A percentile compares a stretch with the other conserved stretches of the same genome.
These are phyloP conservation scores for Tilletiaria anomala DNA, from an alignment of 1,284 basidiomycete genomes.

Conservation along the genomic window DNA sequence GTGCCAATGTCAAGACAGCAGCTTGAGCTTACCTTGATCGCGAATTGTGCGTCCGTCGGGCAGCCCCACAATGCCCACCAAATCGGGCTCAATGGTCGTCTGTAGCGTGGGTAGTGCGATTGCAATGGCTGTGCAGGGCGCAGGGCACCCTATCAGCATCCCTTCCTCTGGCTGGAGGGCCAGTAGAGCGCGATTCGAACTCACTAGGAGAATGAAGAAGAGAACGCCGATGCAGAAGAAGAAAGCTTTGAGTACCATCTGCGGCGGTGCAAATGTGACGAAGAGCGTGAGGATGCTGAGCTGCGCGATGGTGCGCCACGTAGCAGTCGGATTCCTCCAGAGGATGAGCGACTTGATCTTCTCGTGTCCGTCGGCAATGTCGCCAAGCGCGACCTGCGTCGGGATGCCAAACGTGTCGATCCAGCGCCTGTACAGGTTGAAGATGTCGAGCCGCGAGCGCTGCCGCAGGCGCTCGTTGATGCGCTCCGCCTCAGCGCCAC, in stretches of 20 bases:
- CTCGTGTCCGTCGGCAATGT: constrained; percentile 36
- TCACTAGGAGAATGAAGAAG: constrained; percentile 25
- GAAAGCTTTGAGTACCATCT: constrained; percentile 20
- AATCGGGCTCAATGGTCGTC: constrained; percentile 30
- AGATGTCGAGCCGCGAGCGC: constrained; percentile 31
- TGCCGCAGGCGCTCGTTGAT: constrained; percentile 29
- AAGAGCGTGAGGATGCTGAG: constrained; percentile 18
- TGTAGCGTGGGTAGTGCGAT: constrained; percentile 35
- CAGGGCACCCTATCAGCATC: not conserved
- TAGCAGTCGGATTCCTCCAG: constrained; percentile 33
- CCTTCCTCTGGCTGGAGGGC: not conserved
- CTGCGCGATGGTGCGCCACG: constrained; percentile 20
- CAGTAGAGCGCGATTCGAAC: not conserved
- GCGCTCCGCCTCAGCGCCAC: constrained; percentile 33
- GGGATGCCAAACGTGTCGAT: constrained; percentile 21
- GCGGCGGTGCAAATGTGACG: constrained; percentile 23
- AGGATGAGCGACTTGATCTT: constrained; percentile 37
- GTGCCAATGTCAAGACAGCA: no score
- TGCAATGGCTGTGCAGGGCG: constrained; percentile 17
- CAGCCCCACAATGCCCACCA: constrained; percentile 38
- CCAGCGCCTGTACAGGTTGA: constrained; percentile 35
- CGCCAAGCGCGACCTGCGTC: constrained; percentile 22
- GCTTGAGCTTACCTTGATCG: no score
- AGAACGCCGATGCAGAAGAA: constrained; percentile 29
- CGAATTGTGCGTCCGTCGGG: constrained; percentile 37